These are phyloP conservation scores for Alternaria conjuncta DNA, from an alignment of 2,329 filamentous ascomycete genomes.

Conservation along the genomic window DNA sequence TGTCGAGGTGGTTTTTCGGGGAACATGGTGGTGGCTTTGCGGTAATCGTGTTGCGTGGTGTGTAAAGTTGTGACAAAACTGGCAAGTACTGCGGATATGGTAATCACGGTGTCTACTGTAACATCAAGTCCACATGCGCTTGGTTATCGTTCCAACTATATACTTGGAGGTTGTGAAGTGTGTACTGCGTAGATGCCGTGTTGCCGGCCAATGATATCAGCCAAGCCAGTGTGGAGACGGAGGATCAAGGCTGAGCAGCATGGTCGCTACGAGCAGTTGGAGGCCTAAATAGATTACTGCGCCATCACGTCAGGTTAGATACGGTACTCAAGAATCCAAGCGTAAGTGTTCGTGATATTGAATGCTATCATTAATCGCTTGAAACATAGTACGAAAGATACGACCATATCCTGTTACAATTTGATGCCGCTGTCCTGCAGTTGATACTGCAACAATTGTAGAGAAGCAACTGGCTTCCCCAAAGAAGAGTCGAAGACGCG, in stretches of 20 bases:
- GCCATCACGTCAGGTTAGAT: neutral
- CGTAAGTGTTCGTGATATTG: neutral
- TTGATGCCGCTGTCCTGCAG: neutral
- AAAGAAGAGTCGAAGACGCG: neutral
- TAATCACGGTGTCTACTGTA: neutral
- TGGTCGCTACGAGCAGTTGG: neutral
- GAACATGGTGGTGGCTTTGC: neutral
- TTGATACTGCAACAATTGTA: neutral
- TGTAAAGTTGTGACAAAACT: neutral
- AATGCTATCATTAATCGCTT: neutral
- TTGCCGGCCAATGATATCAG: conserved; percentile 18
- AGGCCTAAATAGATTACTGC: neutral
- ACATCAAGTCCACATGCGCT: neutral
- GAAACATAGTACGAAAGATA: neutral
- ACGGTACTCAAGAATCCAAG: neutral
- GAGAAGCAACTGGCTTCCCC: neutral
- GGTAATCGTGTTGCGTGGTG: neutral
- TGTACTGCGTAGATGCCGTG: conserved; percentile 4
- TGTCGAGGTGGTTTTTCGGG: conserved; percentile 17
- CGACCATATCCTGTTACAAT: neutral
- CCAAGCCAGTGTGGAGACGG: conserved; percentile 7
- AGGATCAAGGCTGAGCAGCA: neutral
- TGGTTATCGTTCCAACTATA: neutral
- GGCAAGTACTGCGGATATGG: neutral
- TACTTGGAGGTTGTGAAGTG: neutral